Evolutionary conservation across 176 grass and related monocot genomes (phyloP).

Genomic region (Neostapfia colusana): DNA sequence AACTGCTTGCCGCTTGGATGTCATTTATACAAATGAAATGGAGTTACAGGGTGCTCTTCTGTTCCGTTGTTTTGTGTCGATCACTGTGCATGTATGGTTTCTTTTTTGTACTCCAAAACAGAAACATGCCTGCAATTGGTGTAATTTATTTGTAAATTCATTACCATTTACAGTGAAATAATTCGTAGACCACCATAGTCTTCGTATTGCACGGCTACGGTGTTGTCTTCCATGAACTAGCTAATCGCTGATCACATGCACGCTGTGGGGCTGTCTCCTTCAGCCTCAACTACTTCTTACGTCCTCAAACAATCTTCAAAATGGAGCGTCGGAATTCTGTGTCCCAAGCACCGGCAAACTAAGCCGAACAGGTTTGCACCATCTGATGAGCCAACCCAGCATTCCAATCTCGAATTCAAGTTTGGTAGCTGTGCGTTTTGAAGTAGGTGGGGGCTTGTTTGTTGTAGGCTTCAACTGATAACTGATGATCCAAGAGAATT

Average conservation of each 20-base stretch:
- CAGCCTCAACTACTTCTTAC: neutral
- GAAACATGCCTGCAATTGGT: neutral
- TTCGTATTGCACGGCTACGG: neutral
- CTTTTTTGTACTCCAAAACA: neutral
- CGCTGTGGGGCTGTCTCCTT: neutral
- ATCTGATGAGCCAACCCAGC: neutral
- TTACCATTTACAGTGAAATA: neutral
- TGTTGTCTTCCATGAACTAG: neutral
- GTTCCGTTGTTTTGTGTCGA: constrained; percentile 13
- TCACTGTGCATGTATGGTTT: neutral
- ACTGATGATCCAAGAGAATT: neutral
- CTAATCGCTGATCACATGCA: neutral
- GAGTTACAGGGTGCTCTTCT: neutral
- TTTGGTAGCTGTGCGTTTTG: neutral
- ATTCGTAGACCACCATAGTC: neutral
- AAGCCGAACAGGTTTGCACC: neutral
- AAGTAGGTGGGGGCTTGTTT: neutral
- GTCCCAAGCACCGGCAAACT: neutral
- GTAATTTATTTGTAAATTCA: constrained; percentile 2
- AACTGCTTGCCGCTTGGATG: constrained; percentile 18
- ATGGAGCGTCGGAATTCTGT: neutral
- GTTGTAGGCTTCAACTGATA: neutral
- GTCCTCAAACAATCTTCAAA: neutral
- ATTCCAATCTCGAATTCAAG: neutral
- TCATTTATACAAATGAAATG: constrained; percentile 36